These are phyloP conservation scores for Tetrahymena borealis DNA, from an alignment of 73 alveolate genomes.

Conservation along the genomic window DNA sequence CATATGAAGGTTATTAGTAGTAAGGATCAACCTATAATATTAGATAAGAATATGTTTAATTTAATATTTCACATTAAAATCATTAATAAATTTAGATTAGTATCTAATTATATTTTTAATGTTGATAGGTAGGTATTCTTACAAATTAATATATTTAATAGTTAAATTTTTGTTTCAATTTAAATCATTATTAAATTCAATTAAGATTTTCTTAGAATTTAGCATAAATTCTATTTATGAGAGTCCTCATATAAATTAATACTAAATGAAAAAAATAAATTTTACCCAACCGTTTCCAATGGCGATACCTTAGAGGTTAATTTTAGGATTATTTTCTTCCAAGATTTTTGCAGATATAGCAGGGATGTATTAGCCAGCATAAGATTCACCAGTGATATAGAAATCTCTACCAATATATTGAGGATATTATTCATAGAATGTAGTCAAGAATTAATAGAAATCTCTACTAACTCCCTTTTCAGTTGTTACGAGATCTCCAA, in stretches of 20 bases:
- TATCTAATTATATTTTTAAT: background rate
- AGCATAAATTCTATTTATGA: background rate
- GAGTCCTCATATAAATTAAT: background rate
- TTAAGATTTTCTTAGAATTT: background rate
- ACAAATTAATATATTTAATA: no score
- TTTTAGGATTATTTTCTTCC: background rate
- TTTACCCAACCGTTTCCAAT: background rate
- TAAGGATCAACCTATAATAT: background rate
- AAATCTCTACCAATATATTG: slow-evolving; percentile 62
- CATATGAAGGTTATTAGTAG: background rate
- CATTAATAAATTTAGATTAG: no score
- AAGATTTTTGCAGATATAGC: background rate
- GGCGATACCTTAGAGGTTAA: background rate
- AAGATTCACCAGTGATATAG: slow-evolving; percentile 85
- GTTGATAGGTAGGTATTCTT: no score
- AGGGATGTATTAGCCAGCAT: slow-evolving; percentile 94
- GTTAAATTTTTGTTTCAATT: no score
- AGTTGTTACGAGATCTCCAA: background rate
- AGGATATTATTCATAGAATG: slow-evolving; percentile 33
- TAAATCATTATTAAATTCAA: no score
- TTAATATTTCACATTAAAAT: background rate
- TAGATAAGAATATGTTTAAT: background rate
- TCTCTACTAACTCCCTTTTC: slow-evolving; percentile 39
- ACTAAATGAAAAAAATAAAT: background rate
- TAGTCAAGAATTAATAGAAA: slow-evolving; percentile 20